These are phyloP conservation scores for Adansonia rubrostipa DNA, from an alignment of 441 rosid species.

Conservation along the genomic window DNA sequence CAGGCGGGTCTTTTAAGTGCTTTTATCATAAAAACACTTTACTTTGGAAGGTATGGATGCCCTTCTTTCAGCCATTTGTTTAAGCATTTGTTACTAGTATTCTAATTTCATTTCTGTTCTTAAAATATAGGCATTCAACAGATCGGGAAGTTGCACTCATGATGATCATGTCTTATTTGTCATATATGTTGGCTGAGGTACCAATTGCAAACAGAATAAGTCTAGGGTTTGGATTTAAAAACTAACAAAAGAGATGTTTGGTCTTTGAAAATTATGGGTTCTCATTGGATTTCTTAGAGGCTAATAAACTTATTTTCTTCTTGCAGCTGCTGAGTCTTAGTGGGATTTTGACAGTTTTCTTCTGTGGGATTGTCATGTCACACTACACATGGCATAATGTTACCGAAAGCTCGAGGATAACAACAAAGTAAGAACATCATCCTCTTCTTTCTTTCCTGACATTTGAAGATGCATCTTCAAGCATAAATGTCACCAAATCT, in stretches of 20 bases:
- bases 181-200: constrained; percentile 83
- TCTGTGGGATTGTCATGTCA: constrained; percentile 71
- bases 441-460: neutral
- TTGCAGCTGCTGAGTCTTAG: constrained; percentile 63
- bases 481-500: neutral
- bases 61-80: constrained; percentile 1
- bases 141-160: constrained; percentile 75
- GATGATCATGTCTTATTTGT: constrained; percentile 74
- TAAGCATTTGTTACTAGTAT: neutral
- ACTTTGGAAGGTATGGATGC: constrained; percentile 67
- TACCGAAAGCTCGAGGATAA: constrained; percentile 64
- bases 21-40: constrained; percentile 69
- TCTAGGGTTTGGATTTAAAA: neutral
- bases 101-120: constrained; percentile 15
- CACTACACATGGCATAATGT: constrained; percentile 78
- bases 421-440: constrained; percentile 53
- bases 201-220: neutral
- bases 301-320: neutral
- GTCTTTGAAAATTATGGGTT: neutral
- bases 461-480: neutral
- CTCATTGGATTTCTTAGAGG: neutral
- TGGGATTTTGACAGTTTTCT: constrained; percentile 69
- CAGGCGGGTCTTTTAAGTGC: constrained; percentile 73
- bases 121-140: constrained; percentile 64
- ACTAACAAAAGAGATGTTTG: neutral